Base-by-base conservation (phyloP, 202 grass and related monocot species). In the Cymbopogon flexuosus region DNA sequence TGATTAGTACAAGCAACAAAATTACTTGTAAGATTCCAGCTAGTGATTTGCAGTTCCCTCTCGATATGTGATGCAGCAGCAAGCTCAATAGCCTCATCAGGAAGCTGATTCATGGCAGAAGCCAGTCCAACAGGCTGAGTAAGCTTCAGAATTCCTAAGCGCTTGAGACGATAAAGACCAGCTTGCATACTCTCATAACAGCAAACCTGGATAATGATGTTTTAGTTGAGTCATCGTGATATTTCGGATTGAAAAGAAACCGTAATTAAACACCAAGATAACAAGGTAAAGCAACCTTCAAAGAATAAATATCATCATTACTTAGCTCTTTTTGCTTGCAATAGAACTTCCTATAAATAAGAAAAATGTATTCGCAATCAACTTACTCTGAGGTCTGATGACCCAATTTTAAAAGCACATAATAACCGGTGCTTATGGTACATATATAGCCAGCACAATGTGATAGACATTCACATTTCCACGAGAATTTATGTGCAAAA, bases 21-120 rank as follows among this genome's bases (percentile, higher is more conserved):
- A 89, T 98, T 98, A 83, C 89, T 94, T n/a, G 92, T 94, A 73
- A 98, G 95, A 79, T 93, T 94, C 95, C 95, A 98, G n/a, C 86
- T 88, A 70, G 92, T 93, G 65, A 98, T 94, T 86, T 93, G 95
- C 67, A 98, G 83, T 84, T 98, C 95, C 58, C 95, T 87, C 84
- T 98, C 92, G 65, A 98, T 98, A 83, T 93, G 92, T 42, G 92
- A 79, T 70, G 90, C 92, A 51, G 90, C 95, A 81, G 95, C 92
- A 35, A 98, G 90, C 80, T 88, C 90, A 74, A 98, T 98, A 82
- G 95, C 92, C 84, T 98, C 86, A 86, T 92, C 92, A 63, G 92
- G 92, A 84, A 93, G 90, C 86, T 87, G 92, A 85, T 94, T 98
- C 90, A 98, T 94, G 60, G 92, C 92, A 8, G 95, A 87, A 65